Base-by-base conservation (phyloP, 225 moss, liverwort and hornwort species). In the Pseudisothecium myosuroides region DNA sequence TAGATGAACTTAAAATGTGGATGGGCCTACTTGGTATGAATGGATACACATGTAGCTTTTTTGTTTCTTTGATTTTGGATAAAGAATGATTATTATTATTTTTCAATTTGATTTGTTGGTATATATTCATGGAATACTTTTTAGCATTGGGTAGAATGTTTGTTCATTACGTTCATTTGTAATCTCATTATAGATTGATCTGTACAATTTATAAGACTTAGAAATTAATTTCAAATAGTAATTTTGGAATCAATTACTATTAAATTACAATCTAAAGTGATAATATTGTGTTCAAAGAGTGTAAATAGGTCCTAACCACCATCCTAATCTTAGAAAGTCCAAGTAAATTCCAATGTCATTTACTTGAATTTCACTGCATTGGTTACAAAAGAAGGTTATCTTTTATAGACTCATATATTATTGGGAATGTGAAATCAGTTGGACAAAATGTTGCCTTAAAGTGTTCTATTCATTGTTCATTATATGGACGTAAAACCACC, bases 71-170 rank as follows among this genome's bases (percentile, higher is more conserved):
- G 5, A 20, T 12, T 76, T 76, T 8, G 5, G 6, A 52, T 9
- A 32, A 52, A 76, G 34, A 52, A 22, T 76, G 36, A 76, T 14
- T 76, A 34, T 14, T 13, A 34, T 19, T 32, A 34, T 8, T 52
- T 49, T 34, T 34, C 8, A 76, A 76, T 7, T 76, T 34, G 50
- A 76, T 50, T 76, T 50, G 4, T 52, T 76, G 22, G 17, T 45
- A 45, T 10, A 28, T 29, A 28, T 45, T 73, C 17, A 17, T 28
- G 4, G 17, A 45, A 73, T 73, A 1, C 0, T 6, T 73, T 74
- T 6, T 0, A 10, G 1, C 28, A 45, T 45, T 45, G 28, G 6
- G 1, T 73, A 73, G 29, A 6, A 1, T 45, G 3, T 9, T 15
- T 29, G 1, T 17, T 73, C 17, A 45, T 43, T 3, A 71, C 3